Conservation (phyloP, 805 yeast species). For the Wickerhamiella sergipiensis region DNA sequence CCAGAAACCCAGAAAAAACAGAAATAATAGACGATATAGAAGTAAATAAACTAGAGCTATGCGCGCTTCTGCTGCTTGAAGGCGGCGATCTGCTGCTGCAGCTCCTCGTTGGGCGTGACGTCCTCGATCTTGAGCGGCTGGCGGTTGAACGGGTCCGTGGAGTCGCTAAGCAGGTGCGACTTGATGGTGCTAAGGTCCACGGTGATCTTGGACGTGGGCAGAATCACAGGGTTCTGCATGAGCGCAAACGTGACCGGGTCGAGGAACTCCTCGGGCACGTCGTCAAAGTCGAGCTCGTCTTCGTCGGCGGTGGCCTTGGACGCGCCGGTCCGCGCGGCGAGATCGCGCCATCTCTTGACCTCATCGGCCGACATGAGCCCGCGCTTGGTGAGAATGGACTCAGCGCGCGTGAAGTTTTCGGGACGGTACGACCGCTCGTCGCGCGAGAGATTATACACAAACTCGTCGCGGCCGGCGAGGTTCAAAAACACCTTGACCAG, state of each 20-base stretch:
- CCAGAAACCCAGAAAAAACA: no score
- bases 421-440: constrained; percentile 83
- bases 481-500: constrained; percentile 67
- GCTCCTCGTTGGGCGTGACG: constrained; percentile 62
- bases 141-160: constrained; percentile 96
- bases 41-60: neutral
- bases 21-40: no score
- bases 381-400: constrained; percentile 43
- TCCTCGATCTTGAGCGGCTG: constrained; percentile 82
- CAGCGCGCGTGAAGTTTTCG: constrained; percentile 56
- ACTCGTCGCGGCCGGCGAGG: constrained; percentile 48
- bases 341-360: constrained; percentile 44
- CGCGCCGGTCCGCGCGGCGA: constrained; percentile 36
- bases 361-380: constrained; percentile 42
- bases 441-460: constrained; percentile 67
- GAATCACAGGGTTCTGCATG: constrained; percentile 92
- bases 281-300: constrained; percentile 81
- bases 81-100: constrained; percentile 44
- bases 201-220: constrained; percentile 73
- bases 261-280: constrained; percentile 87
- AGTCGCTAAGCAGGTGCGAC: constrained; percentile 83
- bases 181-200: constrained; percentile 87
- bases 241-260: constrained; percentile 94
- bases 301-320: constrained; percentile 43
- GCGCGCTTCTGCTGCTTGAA: constrained; percentile 29